Conservation (phyloP, 495 filamentous ascomycete species). For the Physcia stellaris region DNA sequence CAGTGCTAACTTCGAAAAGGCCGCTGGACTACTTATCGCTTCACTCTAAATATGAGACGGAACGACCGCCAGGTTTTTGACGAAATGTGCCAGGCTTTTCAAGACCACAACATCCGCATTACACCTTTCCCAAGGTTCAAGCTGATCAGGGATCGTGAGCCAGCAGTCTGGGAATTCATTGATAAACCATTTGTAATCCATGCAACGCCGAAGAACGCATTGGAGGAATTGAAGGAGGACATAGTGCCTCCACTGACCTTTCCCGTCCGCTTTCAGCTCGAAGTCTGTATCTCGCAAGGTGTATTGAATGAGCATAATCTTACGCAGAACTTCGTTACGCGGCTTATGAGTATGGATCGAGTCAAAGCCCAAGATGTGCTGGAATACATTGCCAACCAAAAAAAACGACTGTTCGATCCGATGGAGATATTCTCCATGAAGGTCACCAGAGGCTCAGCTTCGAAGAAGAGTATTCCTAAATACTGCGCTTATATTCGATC, state of each 20-base stretch:
- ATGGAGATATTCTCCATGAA: conserved; percentile 55
- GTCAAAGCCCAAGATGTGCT: conserved; percentile 38
- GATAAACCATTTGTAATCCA: conserved; percentile 20
- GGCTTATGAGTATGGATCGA: conserved; percentile 37
- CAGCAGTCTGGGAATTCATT: conserved; percentile 43
- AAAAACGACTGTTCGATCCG: conserved; percentile 49
- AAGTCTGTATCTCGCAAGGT: conserved; percentile 75
- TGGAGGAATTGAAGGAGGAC: conserved; percentile 21
- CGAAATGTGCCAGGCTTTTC: conserved; percentile 38
- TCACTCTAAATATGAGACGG: conserved; percentile 30
- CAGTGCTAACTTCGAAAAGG: conserved; percentile 23
- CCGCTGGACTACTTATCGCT: conserved; percentile 55
- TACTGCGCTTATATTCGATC: conserved; percentile 67
- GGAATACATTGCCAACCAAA: conserved; percentile 47
- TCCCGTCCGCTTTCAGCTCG: conserved; percentile 73
- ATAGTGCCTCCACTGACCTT: conserved; percentile 41
- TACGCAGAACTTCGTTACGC: conserved; percentile 45
- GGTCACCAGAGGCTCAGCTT: conserved; percentile 29
- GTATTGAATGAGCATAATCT: conserved; percentile 71
- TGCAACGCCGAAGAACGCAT: conserved; percentile 1
- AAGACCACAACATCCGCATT: conserved; percentile 59
- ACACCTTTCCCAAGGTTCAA: conserved; percentile 19
- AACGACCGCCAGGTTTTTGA: conserved; percentile 20
- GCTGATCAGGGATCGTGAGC: conserved; percentile 15
- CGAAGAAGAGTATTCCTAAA: conserved; percentile 41